Conservation (phyloP, 495 filamentous ascomycete species). For the Talaromyces thailandensis region DNA sequence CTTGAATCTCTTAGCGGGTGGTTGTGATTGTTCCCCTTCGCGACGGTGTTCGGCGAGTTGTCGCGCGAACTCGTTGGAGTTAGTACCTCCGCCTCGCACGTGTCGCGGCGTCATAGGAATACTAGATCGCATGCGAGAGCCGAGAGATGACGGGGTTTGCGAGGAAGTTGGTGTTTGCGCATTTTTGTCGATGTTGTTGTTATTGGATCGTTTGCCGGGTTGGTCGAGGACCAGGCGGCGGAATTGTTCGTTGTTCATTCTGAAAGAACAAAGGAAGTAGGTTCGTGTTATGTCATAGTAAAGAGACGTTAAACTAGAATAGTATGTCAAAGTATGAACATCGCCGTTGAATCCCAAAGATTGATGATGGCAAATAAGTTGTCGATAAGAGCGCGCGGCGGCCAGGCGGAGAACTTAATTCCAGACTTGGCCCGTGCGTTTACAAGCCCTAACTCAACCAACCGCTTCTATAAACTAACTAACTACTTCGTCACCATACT, state of each 20-base stretch:
- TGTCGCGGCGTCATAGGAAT: slow-evolving; percentile 83
- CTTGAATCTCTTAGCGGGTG: slow-evolving; percentile 58
- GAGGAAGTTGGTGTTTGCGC: slow-evolving; percentile 27
- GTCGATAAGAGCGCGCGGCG: too few relatives aligned
- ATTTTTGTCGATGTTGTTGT: slow-evolving; percentile 20
- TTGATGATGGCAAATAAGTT: slow-evolving; percentile 1
- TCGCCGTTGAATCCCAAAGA: background rate
- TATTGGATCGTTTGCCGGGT: slow-evolving; percentile 18
- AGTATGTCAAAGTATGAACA: background rate
- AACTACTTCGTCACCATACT: background rate
- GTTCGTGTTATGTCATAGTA: background rate
- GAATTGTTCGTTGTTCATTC: slow-evolving; percentile 96
- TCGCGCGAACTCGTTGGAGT: slow-evolving; percentile 64
- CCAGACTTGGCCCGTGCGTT: background rate
- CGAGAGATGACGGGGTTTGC: slow-evolving; percentile 21
- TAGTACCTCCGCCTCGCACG: slow-evolving; percentile 54
- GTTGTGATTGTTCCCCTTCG: slow-evolving; percentile 27
- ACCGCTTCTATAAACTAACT: background rate
- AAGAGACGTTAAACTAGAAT: background rate
- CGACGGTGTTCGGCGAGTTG: slow-evolving; percentile 74
- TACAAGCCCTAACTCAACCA: background rate
- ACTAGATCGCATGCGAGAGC: slow-evolving; percentile 56
- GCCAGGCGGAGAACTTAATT: too few relatives aligned
- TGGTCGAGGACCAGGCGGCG: slow-evolving; percentile 68
- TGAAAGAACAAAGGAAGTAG: too few relatives aligned